Evolutionary conservation across 2,329 filamentous ascomycete species (phyloP), one percentile per base, ranked within the genome.

Genomic region (Cladorrhinum sp.): DNA sequence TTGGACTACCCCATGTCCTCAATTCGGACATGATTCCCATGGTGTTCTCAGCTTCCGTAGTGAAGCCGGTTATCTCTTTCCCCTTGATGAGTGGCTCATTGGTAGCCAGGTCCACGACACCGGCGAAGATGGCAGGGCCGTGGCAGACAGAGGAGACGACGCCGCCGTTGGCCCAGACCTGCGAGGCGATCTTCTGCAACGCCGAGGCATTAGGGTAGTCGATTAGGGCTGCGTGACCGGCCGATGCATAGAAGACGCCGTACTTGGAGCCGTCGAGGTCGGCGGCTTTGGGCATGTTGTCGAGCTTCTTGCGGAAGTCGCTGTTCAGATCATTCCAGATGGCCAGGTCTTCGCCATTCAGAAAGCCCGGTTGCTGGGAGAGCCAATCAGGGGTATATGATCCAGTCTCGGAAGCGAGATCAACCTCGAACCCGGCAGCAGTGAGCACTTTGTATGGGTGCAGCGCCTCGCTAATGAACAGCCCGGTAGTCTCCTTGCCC

Each of bases 391-490:
- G 69, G 0, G 68, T 73, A 66, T 77, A 81, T 1, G 61, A 71
- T 38, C 79, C 77, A 3, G 73, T 79, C 63, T 80, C 78, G 4
- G 77, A 79, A 20, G 73, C 73, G 25, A 81, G 71, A 62, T 80
- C 78, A 53, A 80, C 78, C 58, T 78, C 75, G 65, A 81, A 79
- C 13, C 77, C 79, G 3, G 77, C 77, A 1, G 68, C 71, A 5
- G 61, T 69, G 59, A 81, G 72, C 22, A 79, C 77, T 18, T 79
- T 76, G 60, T 56, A 81, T 0, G 79, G 78, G 62, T 81, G 78
- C 7, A 80, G 72, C 16, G 78, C 79, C 65, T 81, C 79, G 55
- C 68, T 74, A 61, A 81, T 76, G 69, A 81, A 81, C 53, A 81
- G 67, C 10, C 76, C 78, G 1, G 70, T 70, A 10, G 75, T 77